phyloP scores from a whole-genome alignment of 1,284 basidiomycete species.

The Marasmius oreades region DNA sequence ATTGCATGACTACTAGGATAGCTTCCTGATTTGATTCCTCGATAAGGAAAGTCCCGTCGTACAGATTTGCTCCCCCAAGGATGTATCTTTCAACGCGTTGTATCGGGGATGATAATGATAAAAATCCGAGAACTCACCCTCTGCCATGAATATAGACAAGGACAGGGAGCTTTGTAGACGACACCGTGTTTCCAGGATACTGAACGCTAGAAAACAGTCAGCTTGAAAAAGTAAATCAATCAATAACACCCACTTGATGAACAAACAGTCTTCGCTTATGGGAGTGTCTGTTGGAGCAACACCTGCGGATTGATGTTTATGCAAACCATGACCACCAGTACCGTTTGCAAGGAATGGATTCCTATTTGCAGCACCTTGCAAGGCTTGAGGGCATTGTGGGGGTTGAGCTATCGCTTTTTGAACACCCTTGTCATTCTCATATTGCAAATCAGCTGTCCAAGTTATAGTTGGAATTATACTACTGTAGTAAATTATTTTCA shows the following conservation, averaged over 20 bases:
- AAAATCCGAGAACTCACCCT: conserved; percentile 18
- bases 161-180: conserved; percentile 13
- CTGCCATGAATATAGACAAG: conserved; percentile 23
- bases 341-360: conserved; percentile 8
- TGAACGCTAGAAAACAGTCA: conserved; percentile 9
- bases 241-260: conserved; percentile 17
- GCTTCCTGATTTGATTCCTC: conserved; percentile 16
- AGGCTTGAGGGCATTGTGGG: conserved; percentile 14
- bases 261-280: conserved; percentile 21
- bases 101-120: not conserved
- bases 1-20: conserved; percentile 24
- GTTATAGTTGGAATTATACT: too few relatives aligned
- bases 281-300: too few relatives aligned
- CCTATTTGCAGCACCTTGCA: conserved; percentile 4
- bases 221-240: not conserved
- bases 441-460: too few relatives aligned
- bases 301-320: conserved; percentile 3
- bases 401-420: conserved; percentile 21
- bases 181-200: conserved; percentile 9
- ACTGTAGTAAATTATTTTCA: too few relatives aligned
- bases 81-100: not conserved
- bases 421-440: conserved; percentile 15
- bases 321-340: too few relatives aligned
- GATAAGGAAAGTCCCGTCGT: conserved; percentile 19
- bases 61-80: not conserved